Evolutionary conservation across 2,329 filamentous ascomycete species (phyloP).

Genomic region (Monosporascus sp.): DNA sequence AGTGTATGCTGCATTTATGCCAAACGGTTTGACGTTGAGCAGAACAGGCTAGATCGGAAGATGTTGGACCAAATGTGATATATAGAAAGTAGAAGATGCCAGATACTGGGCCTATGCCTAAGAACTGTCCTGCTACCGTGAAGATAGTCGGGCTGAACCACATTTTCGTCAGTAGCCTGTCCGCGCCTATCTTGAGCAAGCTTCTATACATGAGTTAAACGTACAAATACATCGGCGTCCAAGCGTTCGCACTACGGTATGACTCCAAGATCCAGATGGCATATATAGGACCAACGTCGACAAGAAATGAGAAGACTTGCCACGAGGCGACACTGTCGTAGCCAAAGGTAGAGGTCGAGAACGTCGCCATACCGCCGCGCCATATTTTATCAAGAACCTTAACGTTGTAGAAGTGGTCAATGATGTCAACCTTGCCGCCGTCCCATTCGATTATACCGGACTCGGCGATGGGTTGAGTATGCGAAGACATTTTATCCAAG

Average conservation of each 20-base stretch:
- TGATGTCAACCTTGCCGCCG: constrained; percentile 2
- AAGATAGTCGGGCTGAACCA: neutral
- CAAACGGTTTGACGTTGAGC: neutral
- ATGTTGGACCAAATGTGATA: neutral
- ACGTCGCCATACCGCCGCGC: constrained; percentile 7
- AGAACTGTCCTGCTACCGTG: neutral
- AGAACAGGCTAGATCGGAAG: neutral
- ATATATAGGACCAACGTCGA: constrained; percentile 11
- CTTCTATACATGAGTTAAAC: neutral
- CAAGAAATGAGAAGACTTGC: constrained; percentile 11
- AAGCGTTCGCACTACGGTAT: constrained; percentile 2
- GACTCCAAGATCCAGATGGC: constrained; percentile 11
- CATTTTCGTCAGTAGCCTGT: neutral
- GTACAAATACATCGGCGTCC: constrained; percentile 10
- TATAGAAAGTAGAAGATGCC: neutral
- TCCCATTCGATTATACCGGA: constrained; percentile 4
- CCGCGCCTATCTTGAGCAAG: neutral
- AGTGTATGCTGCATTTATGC: neutral
- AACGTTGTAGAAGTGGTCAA: constrained; percentile 5
- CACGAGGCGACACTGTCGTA: constrained; percentile 9
- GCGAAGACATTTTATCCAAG: neutral
- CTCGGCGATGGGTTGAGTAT: neutral
- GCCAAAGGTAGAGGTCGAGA: constrained; percentile 5
- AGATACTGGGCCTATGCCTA: neutral
- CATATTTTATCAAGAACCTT: constrained; percentile 4